These are phyloP conservation scores for Acrocalymma vagum DNA, from an alignment of 2,329 filamentous ascomycete species.

Conservation along the genomic window DNA sequence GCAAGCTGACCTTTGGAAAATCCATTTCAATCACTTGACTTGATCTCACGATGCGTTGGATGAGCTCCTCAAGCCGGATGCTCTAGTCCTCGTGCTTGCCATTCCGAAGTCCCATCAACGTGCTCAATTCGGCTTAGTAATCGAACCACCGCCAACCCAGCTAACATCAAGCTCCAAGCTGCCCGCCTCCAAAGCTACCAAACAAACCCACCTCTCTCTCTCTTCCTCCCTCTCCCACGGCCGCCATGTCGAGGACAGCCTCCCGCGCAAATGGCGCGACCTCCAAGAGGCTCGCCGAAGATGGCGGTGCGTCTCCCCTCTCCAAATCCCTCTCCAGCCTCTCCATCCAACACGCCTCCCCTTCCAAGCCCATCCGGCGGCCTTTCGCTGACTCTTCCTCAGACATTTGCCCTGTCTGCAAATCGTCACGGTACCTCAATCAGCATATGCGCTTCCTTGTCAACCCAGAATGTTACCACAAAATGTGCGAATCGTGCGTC, in stretches of 20 bases:
- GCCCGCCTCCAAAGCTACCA: conserved; percentile 3
- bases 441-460: conserved; percentile 93
- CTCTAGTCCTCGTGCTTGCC: too few species aligned
- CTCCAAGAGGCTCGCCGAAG: conserved; percentile 39
- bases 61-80: too few species aligned
- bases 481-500: conserved; percentile 97
- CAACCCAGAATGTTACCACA: conserved; percentile 98
- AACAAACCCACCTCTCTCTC: conserved; percentile 1
- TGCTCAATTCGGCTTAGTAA: conserved; percentile 19
- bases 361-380: conserved; percentile 12
- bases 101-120: not conserved
- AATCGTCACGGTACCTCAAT: conserved; percentile 95
- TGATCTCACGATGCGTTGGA: too few species aligned
- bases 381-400: conserved; percentile 35
- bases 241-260: conserved; percentile 45
- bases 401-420: conserved; percentile 97
- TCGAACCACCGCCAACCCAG: conserved; percentile 1
- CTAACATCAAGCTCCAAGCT: conserved; percentile 3
- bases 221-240: conserved; percentile 12
- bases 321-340: conserved; percentile 39
- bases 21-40: not conserved
- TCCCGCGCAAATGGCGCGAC: conserved; percentile 36
- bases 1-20: conserved; percentile 5
- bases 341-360: conserved; percentile 32
- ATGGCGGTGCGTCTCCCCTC: conserved; percentile 48